phyloP scores from a whole-genome alignment of 805 yeast genomes.

The Saccharomyces cerevisiae region DNA sequence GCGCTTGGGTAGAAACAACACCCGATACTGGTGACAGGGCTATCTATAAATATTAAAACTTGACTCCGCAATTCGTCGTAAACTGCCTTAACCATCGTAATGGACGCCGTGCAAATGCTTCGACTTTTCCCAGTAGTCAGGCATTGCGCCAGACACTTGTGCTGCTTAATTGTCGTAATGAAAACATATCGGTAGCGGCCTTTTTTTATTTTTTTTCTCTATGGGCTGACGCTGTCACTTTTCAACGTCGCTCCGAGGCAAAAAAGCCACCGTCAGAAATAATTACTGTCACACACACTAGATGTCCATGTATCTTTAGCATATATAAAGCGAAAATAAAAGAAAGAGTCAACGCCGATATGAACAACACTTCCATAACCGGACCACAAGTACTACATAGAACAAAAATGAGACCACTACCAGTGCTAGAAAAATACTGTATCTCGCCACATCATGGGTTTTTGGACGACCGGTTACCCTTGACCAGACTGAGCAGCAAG shows the following conservation, averaged over 20 bases:
- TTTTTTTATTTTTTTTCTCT: neutral
- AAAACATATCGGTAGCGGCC: neutral
- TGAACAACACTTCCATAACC: neutral
- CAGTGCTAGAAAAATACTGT: slow-evolving; percentile 55
- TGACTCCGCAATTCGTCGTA: too few species aligned
- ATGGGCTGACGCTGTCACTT: neutral
- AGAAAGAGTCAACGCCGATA: neutral
- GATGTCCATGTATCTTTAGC: neutral
- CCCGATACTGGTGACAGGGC: neutral
- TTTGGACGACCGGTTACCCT: slow-evolving; percentile 62
- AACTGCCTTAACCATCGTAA: too few species aligned
- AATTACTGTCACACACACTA: neutral
- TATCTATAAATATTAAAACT: too few species aligned
- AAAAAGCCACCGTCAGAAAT: neutral
- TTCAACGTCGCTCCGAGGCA: neutral
- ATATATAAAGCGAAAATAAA: neutral
- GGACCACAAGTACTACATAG: neutral
- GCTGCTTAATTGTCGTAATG: neutral
- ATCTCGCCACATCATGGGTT: slow-evolving; percentile 70
- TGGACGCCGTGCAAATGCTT: neutral
- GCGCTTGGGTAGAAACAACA: neutral
- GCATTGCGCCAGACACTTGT: neutral
- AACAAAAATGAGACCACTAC: slow-evolving; percentile 30
- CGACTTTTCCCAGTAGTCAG: neutral
- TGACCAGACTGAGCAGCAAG: slow-evolving; percentile 46